Conservation (phyloP, 1,284 basidiomycete species). For the Exsudoporus floridanus region DNA sequence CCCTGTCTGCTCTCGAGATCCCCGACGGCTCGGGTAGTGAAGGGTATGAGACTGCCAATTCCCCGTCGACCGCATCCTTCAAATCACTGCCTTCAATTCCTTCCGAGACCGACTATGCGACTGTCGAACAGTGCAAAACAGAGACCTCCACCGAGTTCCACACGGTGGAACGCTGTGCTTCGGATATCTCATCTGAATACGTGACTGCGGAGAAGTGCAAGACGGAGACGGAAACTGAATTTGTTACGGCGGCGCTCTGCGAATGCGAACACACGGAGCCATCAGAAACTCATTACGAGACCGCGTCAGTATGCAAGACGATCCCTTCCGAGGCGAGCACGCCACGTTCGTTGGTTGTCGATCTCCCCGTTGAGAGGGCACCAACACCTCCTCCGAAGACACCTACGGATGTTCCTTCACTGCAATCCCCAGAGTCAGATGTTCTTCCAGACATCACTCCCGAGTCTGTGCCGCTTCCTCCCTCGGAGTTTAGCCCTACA, state of each 20-base stretch:
- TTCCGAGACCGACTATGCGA: slow-evolving; percentile 51
- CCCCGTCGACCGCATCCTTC: slow-evolving; percentile 46
- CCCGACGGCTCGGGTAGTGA: slow-evolving; percentile 35
- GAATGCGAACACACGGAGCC: slow-evolving; percentile 39
- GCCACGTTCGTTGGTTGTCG: slow-evolving; percentile 36
- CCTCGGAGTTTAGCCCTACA: slow-evolving; percentile 39
- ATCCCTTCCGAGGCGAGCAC: slow-evolving; percentile 43
- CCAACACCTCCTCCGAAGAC: slow-evolving; percentile 33
- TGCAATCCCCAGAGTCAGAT: slow-evolving; percentile 33
- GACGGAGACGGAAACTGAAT: slow-evolving; percentile 49
- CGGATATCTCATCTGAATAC: slow-evolving; percentile 43
- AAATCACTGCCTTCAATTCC: slow-evolving; percentile 52
- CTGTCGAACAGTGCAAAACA: slow-evolving; percentile 47
- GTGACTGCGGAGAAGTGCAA: slow-evolving; percentile 52
- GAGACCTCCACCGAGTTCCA: slow-evolving; percentile 50
- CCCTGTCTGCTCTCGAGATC: slow-evolving; percentile 33
- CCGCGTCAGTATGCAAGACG: slow-evolving; percentile 46
- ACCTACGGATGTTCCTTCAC: slow-evolving; percentile 31
- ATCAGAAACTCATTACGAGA: slow-evolving; percentile 53
- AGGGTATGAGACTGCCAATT: slow-evolving; percentile 35
- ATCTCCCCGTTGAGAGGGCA: slow-evolving; percentile 23
- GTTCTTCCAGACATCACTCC: slow-evolving; percentile 31
- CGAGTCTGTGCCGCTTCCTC: slow-evolving; percentile 41
- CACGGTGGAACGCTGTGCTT: slow-evolving; percentile 41
- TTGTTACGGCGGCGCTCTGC: slow-evolving; percentile 51